A percentile compares a stretch with the other conserved stretches of the same genome.
Conservation (phyloP, 2,329 filamentous ascomycete genomes). For the Clarireedia sp. region DNA sequence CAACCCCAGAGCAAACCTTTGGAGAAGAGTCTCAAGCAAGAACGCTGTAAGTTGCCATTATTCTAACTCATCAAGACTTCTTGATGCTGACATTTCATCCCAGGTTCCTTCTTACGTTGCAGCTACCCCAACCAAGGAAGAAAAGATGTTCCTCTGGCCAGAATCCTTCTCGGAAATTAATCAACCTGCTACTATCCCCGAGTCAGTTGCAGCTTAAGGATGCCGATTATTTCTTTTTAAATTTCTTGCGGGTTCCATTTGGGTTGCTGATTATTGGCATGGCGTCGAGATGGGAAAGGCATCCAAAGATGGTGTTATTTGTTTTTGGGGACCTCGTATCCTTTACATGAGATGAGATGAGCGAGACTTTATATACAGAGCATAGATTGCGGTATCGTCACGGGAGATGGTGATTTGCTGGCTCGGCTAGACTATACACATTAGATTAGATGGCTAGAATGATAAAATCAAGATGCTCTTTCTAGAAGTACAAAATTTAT, state of each 20-base stretch:
- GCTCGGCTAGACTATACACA: too few species aligned
- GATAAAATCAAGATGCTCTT: too few species aligned
- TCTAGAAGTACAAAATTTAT: too few species aligned
- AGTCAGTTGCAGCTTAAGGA: background rate
- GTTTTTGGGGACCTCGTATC: background rate
- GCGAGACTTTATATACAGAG: too few species aligned
- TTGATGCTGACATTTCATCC: background rate
- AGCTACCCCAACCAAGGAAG: slow-evolving; percentile 46
- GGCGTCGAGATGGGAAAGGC: background rate
- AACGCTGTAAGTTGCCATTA: slow-evolving; percentile 32
- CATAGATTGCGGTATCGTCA: too few species aligned
- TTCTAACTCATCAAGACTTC: background rate
- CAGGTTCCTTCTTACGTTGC: slow-evolving; percentile 40
- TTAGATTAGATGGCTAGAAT: too few species aligned
- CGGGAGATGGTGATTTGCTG: too few species aligned
- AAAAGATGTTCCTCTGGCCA: slow-evolving; percentile 57
- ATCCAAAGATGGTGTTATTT: background rate
- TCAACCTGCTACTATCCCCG: background rate
- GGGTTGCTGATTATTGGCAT: background rate
- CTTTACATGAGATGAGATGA: too few species aligned
- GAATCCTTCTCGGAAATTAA: slow-evolving; percentile 42
- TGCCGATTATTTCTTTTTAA: background rate
- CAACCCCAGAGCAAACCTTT: slow-evolving; percentile 62
- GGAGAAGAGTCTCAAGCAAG: slow-evolving; percentile 54
- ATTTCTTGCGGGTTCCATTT: background rate